Evolutionary conservation across 768 basidiomycete species (phyloP).

Genomic region (Tephrocybe sp.): DNA sequence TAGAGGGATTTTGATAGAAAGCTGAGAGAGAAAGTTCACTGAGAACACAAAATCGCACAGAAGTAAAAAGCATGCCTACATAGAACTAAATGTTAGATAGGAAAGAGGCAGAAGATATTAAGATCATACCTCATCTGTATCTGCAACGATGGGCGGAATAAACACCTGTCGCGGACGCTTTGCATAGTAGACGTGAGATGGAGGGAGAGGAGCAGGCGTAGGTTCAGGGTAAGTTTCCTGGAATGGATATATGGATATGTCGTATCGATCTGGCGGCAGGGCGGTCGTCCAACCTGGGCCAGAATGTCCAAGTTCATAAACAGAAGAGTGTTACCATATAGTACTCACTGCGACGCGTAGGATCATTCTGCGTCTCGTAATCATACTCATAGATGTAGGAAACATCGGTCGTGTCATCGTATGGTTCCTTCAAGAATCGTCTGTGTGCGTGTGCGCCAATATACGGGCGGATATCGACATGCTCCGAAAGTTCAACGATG

Average conservation of each 20-base stretch:
- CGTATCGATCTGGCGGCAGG: conserved; percentile 12
- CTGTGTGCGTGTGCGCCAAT: conserved; percentile 27
- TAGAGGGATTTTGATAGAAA: too few species aligned
- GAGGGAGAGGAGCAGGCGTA: conserved; percentile 20
- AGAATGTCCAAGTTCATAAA: neutral
- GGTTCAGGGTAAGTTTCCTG: conserved; percentile 25
- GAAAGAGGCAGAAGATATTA: neutral
- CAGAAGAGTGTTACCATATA: neutral
- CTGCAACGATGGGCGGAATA: neutral
- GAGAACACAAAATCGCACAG: neutral
- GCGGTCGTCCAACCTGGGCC: conserved; percentile 18
- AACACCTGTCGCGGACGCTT: conserved; percentile 13
- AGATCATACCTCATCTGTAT: neutral
- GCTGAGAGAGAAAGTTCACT: too few species aligned
- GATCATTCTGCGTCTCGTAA: conserved; percentile 24
- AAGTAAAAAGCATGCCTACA: neutral
- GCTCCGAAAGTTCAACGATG: conserved; percentile 29
- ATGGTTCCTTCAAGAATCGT: conserved; percentile 17
- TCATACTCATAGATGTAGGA: conserved; percentile 34
- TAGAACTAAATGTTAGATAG: neutral
- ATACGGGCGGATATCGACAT: conserved; percentile 25
- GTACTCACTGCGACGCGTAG: conserved; percentile 20
- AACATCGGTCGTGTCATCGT: conserved; percentile 5
- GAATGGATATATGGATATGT: conserved; percentile 23
- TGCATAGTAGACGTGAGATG: conserved; percentile 17